phyloP scores from a whole-genome alignment of 1,284 basidiomycete species.

The Trichosporon asahii region DNA sequence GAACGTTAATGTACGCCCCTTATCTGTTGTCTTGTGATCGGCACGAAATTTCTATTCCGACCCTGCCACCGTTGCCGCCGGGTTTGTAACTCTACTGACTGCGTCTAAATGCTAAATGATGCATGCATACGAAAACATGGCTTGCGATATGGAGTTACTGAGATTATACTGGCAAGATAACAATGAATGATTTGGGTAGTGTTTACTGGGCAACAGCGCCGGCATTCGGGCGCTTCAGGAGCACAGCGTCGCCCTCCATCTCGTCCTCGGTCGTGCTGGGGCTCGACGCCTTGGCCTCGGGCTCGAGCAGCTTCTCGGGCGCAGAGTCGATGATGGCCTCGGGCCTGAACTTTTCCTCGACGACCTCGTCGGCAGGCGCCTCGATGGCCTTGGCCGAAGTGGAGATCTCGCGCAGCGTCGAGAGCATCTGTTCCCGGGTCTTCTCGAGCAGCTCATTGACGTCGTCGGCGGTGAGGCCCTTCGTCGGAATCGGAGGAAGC shows the following conservation, averaged over 20 bases:
- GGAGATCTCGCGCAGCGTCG: constrained; percentile 47
- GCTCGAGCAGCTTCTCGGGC: background rate
- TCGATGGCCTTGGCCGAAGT: background rate
- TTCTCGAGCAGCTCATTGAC: constrained; percentile 52
- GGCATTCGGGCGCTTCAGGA: constrained; percentile 42
- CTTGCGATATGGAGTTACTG: background rate
- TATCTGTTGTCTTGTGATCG: background rate
- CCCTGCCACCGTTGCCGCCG: background rate
- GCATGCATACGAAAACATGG: background rate
- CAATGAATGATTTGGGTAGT: background rate
- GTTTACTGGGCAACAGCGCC: background rate
- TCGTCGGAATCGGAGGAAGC: constrained; percentile 56
- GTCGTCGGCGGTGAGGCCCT: constrained; percentile 53
- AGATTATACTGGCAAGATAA: background rate
- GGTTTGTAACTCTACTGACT: background rate
- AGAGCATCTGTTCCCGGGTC: constrained; percentile 53
- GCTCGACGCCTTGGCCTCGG: constrained; percentile 9
- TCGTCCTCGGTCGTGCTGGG: constrained; percentile 47
- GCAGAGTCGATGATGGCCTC: background rate
- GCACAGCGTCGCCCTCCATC: constrained; percentile 51
- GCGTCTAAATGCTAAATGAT: constrained; percentile 1
- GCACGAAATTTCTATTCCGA: background rate
- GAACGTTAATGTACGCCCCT: background rate
- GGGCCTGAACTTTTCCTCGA: background rate
- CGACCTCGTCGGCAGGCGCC: background rate